Conservation (phyloP, 805 yeast genomes). For the Wickerhamomyces bisporus region DNA sequence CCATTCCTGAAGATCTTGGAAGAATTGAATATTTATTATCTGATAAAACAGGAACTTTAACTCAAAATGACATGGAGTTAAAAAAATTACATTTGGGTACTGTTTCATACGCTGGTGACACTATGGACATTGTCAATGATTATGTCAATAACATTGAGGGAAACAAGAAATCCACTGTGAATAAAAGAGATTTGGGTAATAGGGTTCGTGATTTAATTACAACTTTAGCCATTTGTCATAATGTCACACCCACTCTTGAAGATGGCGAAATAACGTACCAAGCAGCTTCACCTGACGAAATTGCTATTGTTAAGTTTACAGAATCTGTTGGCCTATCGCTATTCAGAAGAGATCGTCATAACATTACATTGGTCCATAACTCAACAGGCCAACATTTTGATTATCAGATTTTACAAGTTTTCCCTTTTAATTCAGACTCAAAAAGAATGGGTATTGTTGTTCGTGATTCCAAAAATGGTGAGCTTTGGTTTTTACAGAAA, state of each 20-base stretch:
- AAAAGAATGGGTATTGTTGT: conserved; percentile 94
- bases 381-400: conserved; percentile 45
- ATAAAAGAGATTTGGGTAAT: conserved; percentile 63
- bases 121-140: conserved; percentile 81
- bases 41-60: conserved; percentile 95
- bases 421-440: conserved; percentile 94
- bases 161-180: conserved; percentile 24
- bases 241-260: conserved; percentile 89
- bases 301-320: conserved; percentile 92
- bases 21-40: conserved; percentile 87
- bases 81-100: conserved; percentile 89
- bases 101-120: conserved; percentile 87
- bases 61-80: conserved; percentile 97
- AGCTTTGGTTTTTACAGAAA: conserved; percentile 80
- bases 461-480: conserved; percentile 55
- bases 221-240: conserved; percentile 92
- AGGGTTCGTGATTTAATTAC: conserved; percentile 76
- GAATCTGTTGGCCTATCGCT: conserved; percentile 80
- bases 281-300: conserved; percentile 98
- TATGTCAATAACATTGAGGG: conserved; percentile 39
- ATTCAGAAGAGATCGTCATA: conserved; percentile 74
- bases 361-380: conserved; percentile 62
- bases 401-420: conserved; percentile 71
- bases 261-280: conserved; percentile 78
- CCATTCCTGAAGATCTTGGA: conserved; percentile 97